Percentiles rank a stretch among this genome's conserved stretches.
phyloP scores from a whole-genome alignment of 2,329 filamentous ascomycete genomes.

The Cryphonectria naterciae region DNA sequence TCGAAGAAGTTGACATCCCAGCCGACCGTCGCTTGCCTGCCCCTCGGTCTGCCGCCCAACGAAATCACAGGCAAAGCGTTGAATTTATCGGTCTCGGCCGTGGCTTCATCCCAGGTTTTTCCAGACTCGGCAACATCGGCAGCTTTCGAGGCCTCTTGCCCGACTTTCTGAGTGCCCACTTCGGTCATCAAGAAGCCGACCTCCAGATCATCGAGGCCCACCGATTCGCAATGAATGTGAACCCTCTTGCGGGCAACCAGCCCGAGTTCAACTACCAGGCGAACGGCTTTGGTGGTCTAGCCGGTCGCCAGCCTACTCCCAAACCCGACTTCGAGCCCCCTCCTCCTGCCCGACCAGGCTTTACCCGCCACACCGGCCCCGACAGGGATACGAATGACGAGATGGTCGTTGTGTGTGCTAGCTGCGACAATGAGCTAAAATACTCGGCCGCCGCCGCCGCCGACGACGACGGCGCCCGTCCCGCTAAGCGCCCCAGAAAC shows the following conservation, averaged over 20 bases:
- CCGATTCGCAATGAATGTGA: slow-evolving; percentile 31
- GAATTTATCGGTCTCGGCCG: slow-evolving; percentile 8
- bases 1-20: slow-evolving; percentile 16
- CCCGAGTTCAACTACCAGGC: slow-evolving; percentile 41
- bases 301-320: slow-evolving; percentile 37
- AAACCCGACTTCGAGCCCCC: slow-evolving; percentile 65
- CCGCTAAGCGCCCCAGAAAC: slow-evolving; percentile 47
- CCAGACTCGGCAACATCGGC: background rate
- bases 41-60: slow-evolving; percentile 13
- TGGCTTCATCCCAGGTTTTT: background rate
- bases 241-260: slow-evolving; percentile 36
- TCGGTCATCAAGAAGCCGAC: slow-evolving; percentile 34
- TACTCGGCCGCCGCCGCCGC: slow-evolving; percentile 62
- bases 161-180: slow-evolving; percentile 13
- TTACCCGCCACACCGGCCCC: slow-evolving; percentile 60
- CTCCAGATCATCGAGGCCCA: slow-evolving; percentile 33
- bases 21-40: slow-evolving; percentile 23
- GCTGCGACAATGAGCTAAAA: slow-evolving; percentile 83
- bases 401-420: slow-evolving; percentile 78
- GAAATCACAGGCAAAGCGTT: slow-evolving; percentile 12
- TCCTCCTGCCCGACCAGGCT: slow-evolving; percentile 70
- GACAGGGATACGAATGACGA: slow-evolving; percentile 66
- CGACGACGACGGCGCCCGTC: slow-evolving; percentile 34
- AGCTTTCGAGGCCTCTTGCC: slow-evolving; percentile 18
- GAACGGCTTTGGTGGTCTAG: slow-evolving; percentile 37